phyloP scores from a whole-genome alignment of 2,329 filamentous ascomycete species.

The Coniochaeta pulveracea region DNA sequence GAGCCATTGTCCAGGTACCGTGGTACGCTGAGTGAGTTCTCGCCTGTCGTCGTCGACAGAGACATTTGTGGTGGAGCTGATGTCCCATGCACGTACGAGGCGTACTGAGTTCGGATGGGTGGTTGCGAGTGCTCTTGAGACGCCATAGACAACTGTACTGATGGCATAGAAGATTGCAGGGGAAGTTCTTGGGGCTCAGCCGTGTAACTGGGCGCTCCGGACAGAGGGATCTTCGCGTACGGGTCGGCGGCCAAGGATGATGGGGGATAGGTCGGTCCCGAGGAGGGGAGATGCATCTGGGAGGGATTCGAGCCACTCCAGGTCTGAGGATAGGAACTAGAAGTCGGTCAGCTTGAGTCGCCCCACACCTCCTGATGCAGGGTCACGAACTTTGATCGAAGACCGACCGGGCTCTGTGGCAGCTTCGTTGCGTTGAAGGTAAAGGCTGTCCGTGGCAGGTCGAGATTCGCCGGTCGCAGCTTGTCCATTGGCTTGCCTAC shows the following conservation, averaged over 20 bases:
- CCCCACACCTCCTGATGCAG: no score
- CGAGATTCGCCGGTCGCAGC: conserved; percentile 38
- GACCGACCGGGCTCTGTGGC: conserved; percentile 38
- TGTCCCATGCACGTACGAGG: conserved; percentile 36
- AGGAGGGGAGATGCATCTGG: conserved; percentile 35
- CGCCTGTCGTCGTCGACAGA: conserved; percentile 28
- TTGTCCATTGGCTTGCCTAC: conserved; percentile 45
- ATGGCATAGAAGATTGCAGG: conserved; percentile 39
- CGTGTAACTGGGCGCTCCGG: conserved; percentile 33
- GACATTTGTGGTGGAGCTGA: conserved; percentile 35
- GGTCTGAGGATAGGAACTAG: conserved; percentile 44
- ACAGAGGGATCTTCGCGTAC: conserved; percentile 41
- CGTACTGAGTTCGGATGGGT: conserved; percentile 41
- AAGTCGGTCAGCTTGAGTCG: conserved; percentile 6
- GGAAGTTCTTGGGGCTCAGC: conserved; percentile 42
- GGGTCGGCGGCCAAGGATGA: conserved; percentile 37
- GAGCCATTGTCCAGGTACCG: conserved; percentile 45
- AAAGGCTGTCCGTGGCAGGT: conserved; percentile 44
- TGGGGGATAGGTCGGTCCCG: conserved; percentile 36
- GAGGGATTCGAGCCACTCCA: conserved; percentile 39
- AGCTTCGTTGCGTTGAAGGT: conserved; percentile 48
- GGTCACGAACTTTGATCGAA: conserved; percentile 47
- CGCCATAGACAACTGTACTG: conserved; percentile 39
- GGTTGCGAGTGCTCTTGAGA: conserved; percentile 31
- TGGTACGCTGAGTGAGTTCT: conserved; percentile 39